These are phyloP conservation scores for Zymoseptoria pseudotritici DNA, from an alignment of 2,329 filamentous ascomycete species.

Conservation along the genomic window DNA sequence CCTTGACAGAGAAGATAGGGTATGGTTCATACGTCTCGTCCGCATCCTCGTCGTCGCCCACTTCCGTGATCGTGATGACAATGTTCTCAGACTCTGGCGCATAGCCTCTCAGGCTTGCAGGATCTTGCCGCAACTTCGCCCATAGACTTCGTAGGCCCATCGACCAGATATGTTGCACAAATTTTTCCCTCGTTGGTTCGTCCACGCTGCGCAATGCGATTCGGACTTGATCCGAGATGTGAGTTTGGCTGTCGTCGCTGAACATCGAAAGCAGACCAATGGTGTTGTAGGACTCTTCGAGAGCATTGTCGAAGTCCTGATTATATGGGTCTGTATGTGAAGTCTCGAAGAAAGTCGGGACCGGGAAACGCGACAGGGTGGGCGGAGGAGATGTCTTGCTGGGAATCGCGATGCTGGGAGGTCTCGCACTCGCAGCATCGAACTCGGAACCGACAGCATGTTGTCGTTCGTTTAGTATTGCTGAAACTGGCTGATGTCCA, in stretches of 20 bases:
- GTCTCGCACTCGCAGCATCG: neutral
- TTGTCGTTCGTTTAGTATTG: neutral
- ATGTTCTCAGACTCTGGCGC: neutral
- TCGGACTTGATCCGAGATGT: neutral
- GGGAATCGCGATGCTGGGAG: neutral
- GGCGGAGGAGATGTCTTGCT: neutral
- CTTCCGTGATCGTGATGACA: neutral
- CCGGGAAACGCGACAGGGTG: neutral
- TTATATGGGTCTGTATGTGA: neutral
- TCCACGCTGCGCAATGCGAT: neutral
- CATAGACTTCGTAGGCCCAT: neutral
- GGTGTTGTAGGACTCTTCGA: conserved; percentile 3
- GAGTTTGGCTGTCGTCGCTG: neutral
- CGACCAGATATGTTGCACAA: neutral
- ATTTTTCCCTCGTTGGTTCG: neutral
- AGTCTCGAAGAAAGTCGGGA: neutral
- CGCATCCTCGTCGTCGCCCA: neutral
- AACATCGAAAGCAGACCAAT: neutral
- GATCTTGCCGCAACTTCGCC: neutral
- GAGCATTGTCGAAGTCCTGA: neutral
- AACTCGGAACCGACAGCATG: neutral
- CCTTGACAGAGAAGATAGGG: neutral
- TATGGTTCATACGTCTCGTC: neutral
- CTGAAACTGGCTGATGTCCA: neutral
- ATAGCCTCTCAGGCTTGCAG: neutral